Evolutionary conservation across 2,329 filamentous ascomycete genomes (phyloP), one percentile per base, ranked within the genome.

Genomic region (Cladorrhinum sp.): DNA sequence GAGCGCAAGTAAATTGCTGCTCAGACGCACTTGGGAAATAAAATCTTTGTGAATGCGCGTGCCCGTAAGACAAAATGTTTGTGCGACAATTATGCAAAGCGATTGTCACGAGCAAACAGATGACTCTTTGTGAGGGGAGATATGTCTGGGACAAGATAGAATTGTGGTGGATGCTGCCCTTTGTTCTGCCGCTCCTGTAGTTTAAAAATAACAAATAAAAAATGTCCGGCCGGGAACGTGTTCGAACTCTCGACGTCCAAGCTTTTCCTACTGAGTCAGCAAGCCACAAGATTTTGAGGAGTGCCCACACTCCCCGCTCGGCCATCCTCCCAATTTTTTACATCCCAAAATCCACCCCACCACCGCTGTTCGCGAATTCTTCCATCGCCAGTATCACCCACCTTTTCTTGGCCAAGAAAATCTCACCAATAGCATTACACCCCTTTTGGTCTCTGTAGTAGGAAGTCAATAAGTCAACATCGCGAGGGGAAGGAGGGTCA

Each of bases 1-100:
- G 87, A 70, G 65, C 68, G 84, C 78, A 87, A 87, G 80, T 88
- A 80, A 81, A 75, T 67, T 32, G 59, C 60, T n/a, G n/a, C n/a
- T n/a, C n/a, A n/a, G n/a, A n/a, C n/a, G n/a, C n/a, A n/a, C n/a
- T n/a, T n/a, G n/a, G n/a, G n/a, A n/a, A n/a, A n/a, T n/a, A n/a
- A 13, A 41, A 41, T 41, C 18, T 13, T 20, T 45, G 18, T 18
- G n/a, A 45, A 45, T 36, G 32, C 32, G 16, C 3, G 32, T 36
- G 32, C 32, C 32, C 32, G 32, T 36, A 36, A 36, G 9, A 36
- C 32, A 36, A 3, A 36, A 20, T 18, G 41, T 18, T 45, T 45
- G 41, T 45, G 16, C 16, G 10, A 12, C 3, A 4, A 8, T 36
- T 13, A 13, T 16, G 32, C 32, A 45, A 45, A 45, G 16, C 41